Evolutionary conservation across 1,284 basidiomycete genomes (phyloP).

Genomic region (Apiotrichum brassicae): DNA sequence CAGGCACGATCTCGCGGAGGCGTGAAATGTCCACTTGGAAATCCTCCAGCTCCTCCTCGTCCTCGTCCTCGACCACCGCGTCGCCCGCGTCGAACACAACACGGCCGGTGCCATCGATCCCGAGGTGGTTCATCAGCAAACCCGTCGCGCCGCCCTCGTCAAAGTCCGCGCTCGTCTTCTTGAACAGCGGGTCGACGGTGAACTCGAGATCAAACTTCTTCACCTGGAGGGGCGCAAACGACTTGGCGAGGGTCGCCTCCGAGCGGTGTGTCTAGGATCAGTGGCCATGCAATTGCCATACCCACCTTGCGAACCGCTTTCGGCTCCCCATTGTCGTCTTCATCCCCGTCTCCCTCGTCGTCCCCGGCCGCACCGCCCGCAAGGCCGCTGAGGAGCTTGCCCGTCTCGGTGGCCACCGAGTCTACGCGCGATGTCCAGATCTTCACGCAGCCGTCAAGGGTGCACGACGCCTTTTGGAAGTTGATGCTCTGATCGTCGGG

Average conservation of each 20-base stretch:
- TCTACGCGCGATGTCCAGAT: conserved; percentile 99
- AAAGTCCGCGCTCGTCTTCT: conserved; percentile 96
- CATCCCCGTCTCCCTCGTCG: conserved; percentile 46
- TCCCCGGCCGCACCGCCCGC: conserved; percentile 52
- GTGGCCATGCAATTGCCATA: not conserved
- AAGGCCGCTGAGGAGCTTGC: conserved; percentile 87
- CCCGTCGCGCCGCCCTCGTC: conserved; percentile 97
- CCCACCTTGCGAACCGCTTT: conserved; percentile 35
- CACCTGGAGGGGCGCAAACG: conserved; percentile 69
- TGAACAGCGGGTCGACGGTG: conserved; percentile 92
- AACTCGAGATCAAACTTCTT: conserved; percentile 95
- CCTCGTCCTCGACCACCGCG: conserved; percentile 65
- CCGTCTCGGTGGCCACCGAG: conserved; percentile 92
- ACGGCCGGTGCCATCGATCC: conserved; percentile 72
- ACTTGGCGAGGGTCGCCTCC: conserved; percentile 78
- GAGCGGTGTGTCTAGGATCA: conserved; percentile 55
- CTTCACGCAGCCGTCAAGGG: conserved; percentile 97
- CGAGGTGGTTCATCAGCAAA: conserved; percentile 86
- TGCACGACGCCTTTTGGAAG: conserved; percentile 96
- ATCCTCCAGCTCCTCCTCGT: conserved; percentile 55
- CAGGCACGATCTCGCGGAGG: conserved; percentile 65
- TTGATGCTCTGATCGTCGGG: conserved; percentile 84
- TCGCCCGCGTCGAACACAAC: conserved; percentile 97
- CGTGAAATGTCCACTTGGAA: conserved; percentile 52
- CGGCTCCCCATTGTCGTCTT: conserved; percentile 26